Evolutionary conservation across 1,139 yeast genomes (phyloP), one percentile per base, ranked within the genome.

Genomic region (Taphrina confusa): DNA sequence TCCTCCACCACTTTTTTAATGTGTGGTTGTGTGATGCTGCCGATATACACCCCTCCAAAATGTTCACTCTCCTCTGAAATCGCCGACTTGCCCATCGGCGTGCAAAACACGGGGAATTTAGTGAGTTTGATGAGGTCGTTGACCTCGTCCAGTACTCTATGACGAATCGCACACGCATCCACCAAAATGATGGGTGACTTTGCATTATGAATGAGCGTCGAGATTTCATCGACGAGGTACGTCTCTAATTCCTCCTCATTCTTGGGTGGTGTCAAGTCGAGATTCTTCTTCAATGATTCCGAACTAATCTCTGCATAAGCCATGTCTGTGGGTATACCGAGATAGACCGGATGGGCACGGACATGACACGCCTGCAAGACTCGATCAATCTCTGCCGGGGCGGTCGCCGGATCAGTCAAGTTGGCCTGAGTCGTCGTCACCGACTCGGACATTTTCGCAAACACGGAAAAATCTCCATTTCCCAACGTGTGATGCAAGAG

Each of bases 341-440:
- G 73, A 69, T 85, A 88, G 5, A 95, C 96, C 0, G 96, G 96
- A 69, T 85, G 80, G 28, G 85, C 82, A 61, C 79, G 77, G 46
- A 73, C 75, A 65, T 81, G 74, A 31, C 87, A 82, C 31, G 79
- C 76, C 46, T 70, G 69, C 64, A 89, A 79, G 3, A 87, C 87
- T 28, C 74, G 74, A 70, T 89, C 96, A 60, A 89, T 78, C 68
- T 81, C 79, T 30, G 75, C 74, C n/a, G 82, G 75, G 0, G 82
- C 84, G 9, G 73, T 71, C 1, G 75, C 72, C 30, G 82, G 77
- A 63, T 77, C 74, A 50, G 75, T 76, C 63, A 87, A 73, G 42
- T 81, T 75, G 69, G 83, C 90, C 33, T 78, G 77, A 40, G 80
- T 78, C 62, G 87, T 83, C 14, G 84, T 76, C 55, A 87, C 75